A percentile compares a stretch with the other conserved stretches of the same genome.
These are phyloP conservation scores for Cutaneotrichosporon cutaneum DNA, from an alignment of 1,284 basidiomycete genomes.

Conservation along the genomic window DNA sequence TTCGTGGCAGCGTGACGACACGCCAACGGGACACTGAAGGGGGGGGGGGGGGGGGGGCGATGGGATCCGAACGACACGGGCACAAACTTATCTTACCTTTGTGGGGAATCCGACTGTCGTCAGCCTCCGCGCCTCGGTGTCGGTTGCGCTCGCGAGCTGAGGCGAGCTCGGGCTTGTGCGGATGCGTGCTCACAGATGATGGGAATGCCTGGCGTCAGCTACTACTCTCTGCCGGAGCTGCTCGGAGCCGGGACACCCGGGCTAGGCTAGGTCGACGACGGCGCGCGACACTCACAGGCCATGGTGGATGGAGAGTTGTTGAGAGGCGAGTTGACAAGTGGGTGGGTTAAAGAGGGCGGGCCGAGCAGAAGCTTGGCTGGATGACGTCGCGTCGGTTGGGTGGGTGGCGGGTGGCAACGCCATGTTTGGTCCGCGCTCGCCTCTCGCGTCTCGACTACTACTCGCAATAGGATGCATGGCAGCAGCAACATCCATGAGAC, in stretches of 20 bases:
- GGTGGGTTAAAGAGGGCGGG: not conserved
- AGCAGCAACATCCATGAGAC: slow-evolving; percentile 11
- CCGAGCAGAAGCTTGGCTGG: not conserved
- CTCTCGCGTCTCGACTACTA: not conserved
- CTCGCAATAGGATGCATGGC: not conserved
- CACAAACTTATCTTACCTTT: slow-evolving; percentile 29
- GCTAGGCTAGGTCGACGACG: not conserved
- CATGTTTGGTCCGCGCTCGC: not conserved
- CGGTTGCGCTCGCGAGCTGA: too few species aligned
- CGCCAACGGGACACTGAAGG: not conserved
- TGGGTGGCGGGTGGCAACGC: not conserved
- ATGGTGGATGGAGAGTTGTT: slow-evolving; percentile 10
- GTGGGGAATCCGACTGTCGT: slow-evolving; percentile 43
- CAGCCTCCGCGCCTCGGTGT: not conserved
- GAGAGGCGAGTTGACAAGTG: not conserved
- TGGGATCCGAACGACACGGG: too few species aligned
- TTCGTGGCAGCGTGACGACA: too few species aligned
- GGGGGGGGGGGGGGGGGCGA: not conserved
- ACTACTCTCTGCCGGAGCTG: not conserved
- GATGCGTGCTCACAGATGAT: slow-evolving; percentile 38
- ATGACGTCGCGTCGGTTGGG: not conserved
- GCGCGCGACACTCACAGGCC: slow-evolving; percentile 11
- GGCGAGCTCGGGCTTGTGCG: not conserved
- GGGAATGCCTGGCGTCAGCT: slow-evolving; percentile 33
- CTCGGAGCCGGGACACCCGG: not conserved